phyloP scores from a whole-genome alignment of 257 asterid species.

The Perilla frutescens region DNA sequence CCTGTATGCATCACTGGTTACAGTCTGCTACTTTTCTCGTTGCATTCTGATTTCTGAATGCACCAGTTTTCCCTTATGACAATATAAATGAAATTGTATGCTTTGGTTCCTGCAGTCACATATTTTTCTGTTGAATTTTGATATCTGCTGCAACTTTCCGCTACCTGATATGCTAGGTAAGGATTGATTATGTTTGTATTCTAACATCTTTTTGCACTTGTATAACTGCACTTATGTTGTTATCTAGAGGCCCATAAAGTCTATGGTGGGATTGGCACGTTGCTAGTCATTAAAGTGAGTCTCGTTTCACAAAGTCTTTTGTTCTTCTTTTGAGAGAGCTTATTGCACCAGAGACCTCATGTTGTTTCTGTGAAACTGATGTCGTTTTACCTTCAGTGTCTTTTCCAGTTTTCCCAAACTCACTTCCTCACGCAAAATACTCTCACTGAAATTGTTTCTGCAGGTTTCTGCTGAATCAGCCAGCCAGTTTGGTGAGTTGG shows the following conservation, averaged over 20 bases:
- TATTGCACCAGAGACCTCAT: slow-evolving; percentile 16
- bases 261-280: slow-evolving; percentile 75
- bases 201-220: slow-evolving; percentile 12
- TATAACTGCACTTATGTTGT: slow-evolving; percentile 31
- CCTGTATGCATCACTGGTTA: slow-evolving; percentile 59
- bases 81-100: slow-evolving; percentile 29
- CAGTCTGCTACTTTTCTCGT: not conserved
- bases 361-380: not conserved
- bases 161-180: slow-evolving; percentile 77
- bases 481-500: slow-evolving; percentile 87
- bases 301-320: slow-evolving; percentile 15
- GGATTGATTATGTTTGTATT: slow-evolving; percentile 19
- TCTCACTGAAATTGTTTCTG: slow-evolving; percentile 17
- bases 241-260: slow-evolving; percentile 69
- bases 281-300: slow-evolving; percentile 76
- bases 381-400: slow-evolving; percentile 11
- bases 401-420: slow-evolving; percentile 13
- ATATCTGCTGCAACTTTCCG: slow-evolving; percentile 87
- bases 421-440: not conserved
- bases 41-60: slow-evolving; percentile 4
- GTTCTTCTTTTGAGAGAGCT: slow-evolving; percentile 13
- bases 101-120: slow-evolving; percentile 62
- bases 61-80: not conserved
- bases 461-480: slow-evolving; percentile 92
- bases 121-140: slow-evolving; percentile 75